Evolutionary conservation across 2,329 filamentous ascomycete species (phyloP).

Genomic region (Penicillium brasilianum): DNA sequence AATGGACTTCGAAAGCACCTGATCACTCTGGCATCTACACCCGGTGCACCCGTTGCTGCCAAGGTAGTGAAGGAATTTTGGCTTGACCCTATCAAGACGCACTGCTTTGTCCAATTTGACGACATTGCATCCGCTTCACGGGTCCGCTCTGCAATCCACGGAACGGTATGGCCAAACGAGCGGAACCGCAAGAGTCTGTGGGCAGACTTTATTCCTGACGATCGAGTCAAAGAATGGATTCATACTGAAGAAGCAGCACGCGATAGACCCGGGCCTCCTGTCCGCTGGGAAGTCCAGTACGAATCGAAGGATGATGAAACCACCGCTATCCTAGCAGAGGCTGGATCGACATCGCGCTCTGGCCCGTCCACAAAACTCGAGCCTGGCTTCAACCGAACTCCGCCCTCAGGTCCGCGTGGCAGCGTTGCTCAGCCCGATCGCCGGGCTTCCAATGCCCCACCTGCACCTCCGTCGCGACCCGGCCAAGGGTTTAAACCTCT

Average conservation of each 20-base stretch:
- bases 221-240: conserved; percentile 76
- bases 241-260: conserved; percentile 64
- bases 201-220: conserved; percentile 86
- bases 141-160: conserved; percentile 77
- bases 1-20: conserved; percentile 71
- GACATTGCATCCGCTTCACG: conserved; percentile 73
- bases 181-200: conserved; percentile 80
- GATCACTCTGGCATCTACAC: conserved; percentile 67
- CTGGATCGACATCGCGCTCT: conserved; percentile 34
- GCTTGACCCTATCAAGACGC: conserved; percentile 83
- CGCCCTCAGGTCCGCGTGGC: conserved; percentile 35
- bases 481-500: conserved; percentile 60
- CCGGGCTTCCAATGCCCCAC: conserved; percentile 34
- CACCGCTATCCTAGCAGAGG: conserved; percentile 62
- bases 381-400: conserved; percentile 36
- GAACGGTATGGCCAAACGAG: conserved; percentile 84
- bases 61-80: conserved; percentile 71
- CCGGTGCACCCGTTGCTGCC: conserved; percentile 56
- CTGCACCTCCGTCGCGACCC: conserved; percentile 27
- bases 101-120: conserved; percentile 79
- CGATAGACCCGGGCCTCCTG: conserved; percentile 47
- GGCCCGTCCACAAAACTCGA: conserved; percentile 36
- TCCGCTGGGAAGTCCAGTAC: conserved; percentile 77
- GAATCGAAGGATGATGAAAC: conserved; percentile 62
- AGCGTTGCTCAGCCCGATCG: conserved; percentile 29